Conservation (phyloP, 2,329 filamentous ascomycete genomes). For the Microthyrium microscopicum region DNA sequence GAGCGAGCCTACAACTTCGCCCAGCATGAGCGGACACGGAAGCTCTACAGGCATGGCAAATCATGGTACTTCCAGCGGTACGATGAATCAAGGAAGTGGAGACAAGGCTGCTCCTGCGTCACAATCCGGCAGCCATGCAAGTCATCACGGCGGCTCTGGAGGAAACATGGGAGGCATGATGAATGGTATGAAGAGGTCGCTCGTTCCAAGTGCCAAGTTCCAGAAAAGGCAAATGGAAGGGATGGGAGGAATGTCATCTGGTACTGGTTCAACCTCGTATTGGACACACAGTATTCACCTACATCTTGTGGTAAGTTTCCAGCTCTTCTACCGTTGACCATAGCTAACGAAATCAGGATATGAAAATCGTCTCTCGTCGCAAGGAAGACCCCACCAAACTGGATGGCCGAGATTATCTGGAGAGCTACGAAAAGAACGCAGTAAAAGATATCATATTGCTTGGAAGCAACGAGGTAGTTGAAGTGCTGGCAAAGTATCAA, state of each 20-base stretch:
- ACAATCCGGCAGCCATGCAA: too few species aligned
- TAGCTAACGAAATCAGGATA: constrained; percentile 2
- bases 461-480: constrained; percentile 6
- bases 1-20: not conserved
- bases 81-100: too few species aligned
- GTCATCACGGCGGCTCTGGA: constrained; percentile 1
- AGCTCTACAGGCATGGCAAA: not conserved
- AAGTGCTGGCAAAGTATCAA: constrained; percentile 3
- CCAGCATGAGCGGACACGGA: not conserved
- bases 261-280: too few species aligned
- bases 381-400: constrained; percentile 2
- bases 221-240: not conserved
- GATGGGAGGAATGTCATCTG: not conserved
- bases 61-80: too few species aligned
- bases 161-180: constrained; percentile 3
- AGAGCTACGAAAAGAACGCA: constrained; percentile 3
- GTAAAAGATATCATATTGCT: constrained; percentile 4
- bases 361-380: constrained; percentile 5
- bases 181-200: not conserved
- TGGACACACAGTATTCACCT: constrained; percentile 6
- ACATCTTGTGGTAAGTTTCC: constrained; percentile 3
- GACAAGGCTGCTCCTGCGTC: too few species aligned
- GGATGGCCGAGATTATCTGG: constrained; percentile 4
- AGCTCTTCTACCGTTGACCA: not conserved
- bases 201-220: not conserved